Base-by-base conservation (phyloP, 2,329 filamentous ascomycete genomes). In the Ramularia endophylla region DNA sequence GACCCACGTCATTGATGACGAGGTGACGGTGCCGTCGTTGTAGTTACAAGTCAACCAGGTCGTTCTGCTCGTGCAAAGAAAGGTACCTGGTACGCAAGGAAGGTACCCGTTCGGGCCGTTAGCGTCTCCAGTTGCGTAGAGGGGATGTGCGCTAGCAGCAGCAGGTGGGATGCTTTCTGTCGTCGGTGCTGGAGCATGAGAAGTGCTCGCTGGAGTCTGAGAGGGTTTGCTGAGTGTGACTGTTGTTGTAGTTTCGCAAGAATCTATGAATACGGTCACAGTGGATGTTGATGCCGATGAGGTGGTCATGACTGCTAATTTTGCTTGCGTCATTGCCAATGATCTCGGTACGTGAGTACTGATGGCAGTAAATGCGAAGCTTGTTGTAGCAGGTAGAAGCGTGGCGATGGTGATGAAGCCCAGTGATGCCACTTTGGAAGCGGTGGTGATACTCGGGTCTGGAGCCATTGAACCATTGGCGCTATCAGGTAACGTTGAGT, bases 11-110 rank as follows among this genome's bases (percentile, higher is more conserved):
- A 39, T 33, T 6, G 47, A 33, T 17, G 32, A 11, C 5, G 50
- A 38, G 9, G 36, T 33, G 27, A 47, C 46, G 28, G 46, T 45
- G 30, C 47, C 52, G 36, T 53, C 49, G 32, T 52, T 53, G 47
- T 56, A 59, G 44, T 58, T 53, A 53, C 65, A 67, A 7, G 63
- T 67, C 30, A 59, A 55, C 53, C 60, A 68, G 15, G 56, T 50
- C 2, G 47, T 58, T 13, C 40, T 19, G 3, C 54, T 59, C 19
- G 57, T 59, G 61, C 65, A 68, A 46, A 67, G 57, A 55, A 64
- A 65, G n/a, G 61, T 59, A 15, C 62, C 63, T 1, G 63, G 64
- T 1, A 58, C 54, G 48, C 65, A 68, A 25, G 63, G 62, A 2
- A 63, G 55, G 41, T 61, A 64, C 9, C 32, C 32, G 17, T 17